Evolutionary conservation across 1,284 basidiomycete species (phyloP).

Genomic region (Irpex lacteus): DNA sequence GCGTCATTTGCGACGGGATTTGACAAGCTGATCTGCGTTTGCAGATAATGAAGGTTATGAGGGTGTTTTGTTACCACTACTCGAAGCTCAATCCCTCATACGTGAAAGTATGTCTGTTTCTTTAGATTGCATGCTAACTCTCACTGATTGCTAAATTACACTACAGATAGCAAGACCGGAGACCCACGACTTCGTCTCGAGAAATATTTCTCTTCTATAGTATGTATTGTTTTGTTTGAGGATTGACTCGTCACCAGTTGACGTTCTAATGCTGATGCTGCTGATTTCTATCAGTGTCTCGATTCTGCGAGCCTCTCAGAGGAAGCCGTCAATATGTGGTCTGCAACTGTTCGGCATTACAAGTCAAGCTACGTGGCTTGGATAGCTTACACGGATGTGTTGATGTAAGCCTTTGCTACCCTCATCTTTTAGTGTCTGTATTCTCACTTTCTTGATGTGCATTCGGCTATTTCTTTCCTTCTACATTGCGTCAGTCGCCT

Average conservation of each 20-base stretch:
- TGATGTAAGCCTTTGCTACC: constrained; percentile 63
- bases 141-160: neutral
- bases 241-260: too few relatives aligned
- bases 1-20: neutral
- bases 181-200: constrained; percentile 72
- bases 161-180: constrained; percentile 39
- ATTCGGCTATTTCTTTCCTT: too few relatives aligned
- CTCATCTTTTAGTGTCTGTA: too few relatives aligned
- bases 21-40: too few relatives aligned
- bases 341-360: constrained; percentile 58
- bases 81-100: neutral
- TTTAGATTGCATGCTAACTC: too few relatives aligned
- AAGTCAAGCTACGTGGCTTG: constrained; percentile 72
- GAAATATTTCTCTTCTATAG: constrained; percentile 74
- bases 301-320: constrained; percentile 47
- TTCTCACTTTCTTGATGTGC: too few relatives aligned
- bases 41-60: neutral
- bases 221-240: constrained; percentile 36
- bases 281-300: constrained; percentile 36
- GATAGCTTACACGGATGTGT: constrained; percentile 62
- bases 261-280: too few relatives aligned
- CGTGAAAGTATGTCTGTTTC: neutral
- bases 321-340: constrained; percentile 58
- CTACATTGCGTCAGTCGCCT: neutral
- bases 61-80: neutral